A percentile compares a stretch with the other conserved stretches of the same genome.
Conservation (phyloP, 192 early-diverging fungal genomes). For the Geosiphon pyriformis region DNA sequence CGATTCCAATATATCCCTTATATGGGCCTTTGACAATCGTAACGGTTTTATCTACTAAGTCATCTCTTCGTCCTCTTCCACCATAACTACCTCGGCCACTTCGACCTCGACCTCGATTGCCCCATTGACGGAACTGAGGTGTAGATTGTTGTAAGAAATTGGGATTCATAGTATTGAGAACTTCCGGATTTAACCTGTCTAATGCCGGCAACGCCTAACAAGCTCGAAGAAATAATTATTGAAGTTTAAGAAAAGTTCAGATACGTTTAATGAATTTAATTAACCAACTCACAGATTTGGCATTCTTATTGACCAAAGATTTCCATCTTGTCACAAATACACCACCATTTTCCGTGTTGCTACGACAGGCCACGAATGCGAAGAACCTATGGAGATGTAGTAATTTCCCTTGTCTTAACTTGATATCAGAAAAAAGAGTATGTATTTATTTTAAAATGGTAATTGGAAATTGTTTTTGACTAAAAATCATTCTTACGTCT, state of each 20-base stretch:
- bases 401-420: slow-evolving; percentile 61
- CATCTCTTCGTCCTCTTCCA: slow-evolving; percentile 48
- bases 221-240: too few species aligned
- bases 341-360: slow-evolving; percentile 64
- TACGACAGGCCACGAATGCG: slow-evolving; percentile 77
- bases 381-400: slow-evolving; percentile 77
- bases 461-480: neutral
- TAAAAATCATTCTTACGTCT: slow-evolving; percentile 35
- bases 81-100: slow-evolving; percentile 30
- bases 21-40: slow-evolving; percentile 80
- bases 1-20: slow-evolving; percentile 97
- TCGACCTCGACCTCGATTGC: slow-evolving; percentile 44
- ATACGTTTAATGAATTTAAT: neutral
- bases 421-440: too few species aligned
- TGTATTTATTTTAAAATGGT: neutral
- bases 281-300: slow-evolving; percentile 34
- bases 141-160: neutral
- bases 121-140: slow-evolving; percentile 21
- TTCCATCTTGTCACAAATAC: slow-evolving; percentile 69
- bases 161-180: slow-evolving; percentile 28
- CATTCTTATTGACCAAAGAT: slow-evolving; percentile 52
- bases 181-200: slow-evolving; percentile 32
- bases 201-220: neutral
- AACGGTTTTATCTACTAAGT: slow-evolving; percentile 71
- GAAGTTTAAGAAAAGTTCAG: too few species aligned